These are phyloP conservation scores for Paramecium primaurelia DNA, from an alignment of 73 alveolate species.

Conservation along the genomic window DNA sequence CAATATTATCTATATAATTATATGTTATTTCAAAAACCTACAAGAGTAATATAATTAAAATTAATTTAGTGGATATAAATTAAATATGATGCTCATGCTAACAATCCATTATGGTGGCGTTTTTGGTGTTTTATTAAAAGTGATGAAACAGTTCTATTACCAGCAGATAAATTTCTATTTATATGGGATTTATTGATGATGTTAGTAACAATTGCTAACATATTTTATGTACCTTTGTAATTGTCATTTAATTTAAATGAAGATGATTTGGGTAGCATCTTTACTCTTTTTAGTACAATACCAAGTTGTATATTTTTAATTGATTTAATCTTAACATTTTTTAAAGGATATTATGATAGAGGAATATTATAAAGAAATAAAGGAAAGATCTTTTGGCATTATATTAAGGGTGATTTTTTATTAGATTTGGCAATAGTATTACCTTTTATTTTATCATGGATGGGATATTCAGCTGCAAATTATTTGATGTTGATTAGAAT, in stretches of 20 bases:
- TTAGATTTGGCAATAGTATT: neutral
- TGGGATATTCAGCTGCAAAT: slow-evolving; percentile 18
- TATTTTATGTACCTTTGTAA: slow-evolving; percentile 16
- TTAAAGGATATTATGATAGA: slow-evolving; percentile 12
- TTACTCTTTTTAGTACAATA: neutral
- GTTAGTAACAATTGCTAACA: neutral
- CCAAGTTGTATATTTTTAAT: slow-evolving; percentile 34
- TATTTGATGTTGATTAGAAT: slow-evolving; percentile 12
- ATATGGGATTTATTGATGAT: slow-evolving; percentile 33
- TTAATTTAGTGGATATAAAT: neutral
- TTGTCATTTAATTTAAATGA: slow-evolving; percentile 16
- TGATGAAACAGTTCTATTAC: slow-evolving; percentile 6
- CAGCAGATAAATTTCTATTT: slow-evolving; percentile 25
- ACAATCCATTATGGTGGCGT: slow-evolving; percentile 15
- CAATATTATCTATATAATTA: neutral
- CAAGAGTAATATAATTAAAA: neutral
- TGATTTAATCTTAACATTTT: neutral
- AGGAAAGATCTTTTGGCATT: slow-evolving; percentile 28
- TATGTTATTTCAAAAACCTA: neutral
- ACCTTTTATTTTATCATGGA: neutral
- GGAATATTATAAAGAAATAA: neutral
- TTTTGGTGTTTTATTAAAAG: neutral
- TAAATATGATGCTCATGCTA: neutral
- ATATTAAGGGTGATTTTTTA: neutral
- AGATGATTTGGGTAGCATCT: neutral